Percentiles rank a stretch among this genome's conserved stretches.
Conservation (phyloP, 305 asterid species). For the Fraxinus ornus region DNA sequence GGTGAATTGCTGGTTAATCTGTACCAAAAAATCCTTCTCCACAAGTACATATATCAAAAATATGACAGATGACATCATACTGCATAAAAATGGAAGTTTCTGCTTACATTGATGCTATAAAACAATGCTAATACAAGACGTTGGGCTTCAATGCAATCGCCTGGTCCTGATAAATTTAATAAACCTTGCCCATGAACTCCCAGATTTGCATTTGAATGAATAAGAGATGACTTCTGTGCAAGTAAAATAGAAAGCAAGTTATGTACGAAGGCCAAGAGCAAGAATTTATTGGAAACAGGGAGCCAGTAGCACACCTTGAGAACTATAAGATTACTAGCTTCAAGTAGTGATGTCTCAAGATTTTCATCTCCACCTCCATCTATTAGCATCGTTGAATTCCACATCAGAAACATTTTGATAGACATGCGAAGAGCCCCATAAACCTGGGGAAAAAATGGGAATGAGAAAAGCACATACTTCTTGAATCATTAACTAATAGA, state of each 20-base stretch:
- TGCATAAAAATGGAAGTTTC: slow-evolving; percentile 4
- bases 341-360: slow-evolving; percentile 90
- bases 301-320: slow-evolving; percentile 60
- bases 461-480: slow-evolving; percentile 19
- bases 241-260: slow-evolving; percentile 24
- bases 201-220: slow-evolving; percentile 94
- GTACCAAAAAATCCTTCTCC: neutral
- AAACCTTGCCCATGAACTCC: slow-evolving; percentile 98
- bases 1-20: neutral
- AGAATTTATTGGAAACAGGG: slow-evolving; percentile 19
- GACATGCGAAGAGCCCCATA: slow-evolving; percentile 99
- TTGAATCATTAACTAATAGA: neutral
- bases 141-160: slow-evolving; percentile 95
- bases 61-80: neutral
- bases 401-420: slow-evolving; percentile 97
- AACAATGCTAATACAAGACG: slow-evolving; percentile 86
- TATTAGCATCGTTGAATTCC: slow-evolving; percentile 87
- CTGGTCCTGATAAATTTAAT: slow-evolving; percentile 90
- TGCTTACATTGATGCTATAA: slow-evolving; percentile 86
- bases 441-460: slow-evolving; percentile 50
- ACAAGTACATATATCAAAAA: neutral
- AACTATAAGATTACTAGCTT: slow-evolving; percentile 97
- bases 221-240: slow-evolving; percentile 76
- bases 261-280: slow-evolving; percentile 19
- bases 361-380: slow-evolving; percentile 99